Conservation (phyloP, 2,329 filamentous ascomycete genomes). For the Ceratocystis eucalypticola region DNA sequence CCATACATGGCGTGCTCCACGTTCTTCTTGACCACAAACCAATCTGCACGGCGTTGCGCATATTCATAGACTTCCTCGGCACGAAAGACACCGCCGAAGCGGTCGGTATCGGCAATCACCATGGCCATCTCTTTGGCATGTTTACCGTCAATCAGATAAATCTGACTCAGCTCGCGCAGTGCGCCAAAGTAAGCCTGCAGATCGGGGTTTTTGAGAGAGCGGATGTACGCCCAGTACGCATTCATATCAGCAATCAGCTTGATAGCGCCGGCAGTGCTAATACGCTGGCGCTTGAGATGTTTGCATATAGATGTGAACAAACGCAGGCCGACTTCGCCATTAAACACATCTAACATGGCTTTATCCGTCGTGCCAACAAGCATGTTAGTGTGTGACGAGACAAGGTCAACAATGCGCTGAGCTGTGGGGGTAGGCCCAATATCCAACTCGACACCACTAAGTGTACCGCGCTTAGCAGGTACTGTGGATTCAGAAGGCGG, state of each 20-base stretch:
- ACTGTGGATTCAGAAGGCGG: constrained; percentile 23
- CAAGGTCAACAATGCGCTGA: constrained; percentile 65
- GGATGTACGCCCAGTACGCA: constrained; percentile 75
- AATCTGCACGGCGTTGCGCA: constrained; percentile 83
- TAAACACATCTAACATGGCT: constrained; percentile 96
- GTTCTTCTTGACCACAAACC: constrained; percentile 76
- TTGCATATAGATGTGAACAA: constrained; percentile 90
- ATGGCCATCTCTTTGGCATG: constrained; percentile 91
- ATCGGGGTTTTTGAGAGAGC: constrained; percentile 67
- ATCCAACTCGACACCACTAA: constrained; percentile 28
- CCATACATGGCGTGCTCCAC: constrained; percentile 98
- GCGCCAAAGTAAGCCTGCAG: constrained; percentile 83
- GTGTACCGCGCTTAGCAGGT: constrained; percentile 21
- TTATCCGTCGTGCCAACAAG: constrained; percentile 91
- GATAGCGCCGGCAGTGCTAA: constrained; percentile 79
- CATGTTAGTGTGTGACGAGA: constrained; percentile 83
- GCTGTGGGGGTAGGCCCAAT: constrained; percentile 68
- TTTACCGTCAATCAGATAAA: constrained; percentile 71
- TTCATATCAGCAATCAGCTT: constrained; percentile 95
- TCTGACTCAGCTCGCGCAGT: constrained; percentile 81
- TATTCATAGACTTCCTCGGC: constrained; percentile 98
- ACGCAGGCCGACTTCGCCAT: constrained; percentile 87
- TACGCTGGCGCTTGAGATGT: constrained; percentile 88
- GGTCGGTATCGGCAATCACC: constrained; percentile 81
- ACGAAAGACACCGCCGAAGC: constrained; percentile 83